Evolutionary conservation across 1,284 basidiomycete species (phyloP).

Genomic region (Malassezia dermatis): DNA sequence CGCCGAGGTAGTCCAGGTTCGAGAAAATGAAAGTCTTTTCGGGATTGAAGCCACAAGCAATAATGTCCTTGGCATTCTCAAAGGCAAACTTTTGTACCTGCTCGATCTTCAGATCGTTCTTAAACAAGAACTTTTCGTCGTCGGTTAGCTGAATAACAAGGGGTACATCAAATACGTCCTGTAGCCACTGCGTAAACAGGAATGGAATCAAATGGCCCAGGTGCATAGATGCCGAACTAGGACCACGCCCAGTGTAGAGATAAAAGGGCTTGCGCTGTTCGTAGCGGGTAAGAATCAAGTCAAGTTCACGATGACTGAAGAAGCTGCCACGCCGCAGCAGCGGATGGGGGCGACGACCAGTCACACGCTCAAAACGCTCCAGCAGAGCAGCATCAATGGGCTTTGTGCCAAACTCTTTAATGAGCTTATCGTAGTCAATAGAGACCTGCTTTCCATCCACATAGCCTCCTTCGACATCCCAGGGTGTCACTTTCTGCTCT

Average conservation of each 20-base stretch:
- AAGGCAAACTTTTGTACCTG: constrained; percentile 75
- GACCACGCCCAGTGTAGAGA: constrained; percentile 93
- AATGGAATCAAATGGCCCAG: constrained; percentile 96
- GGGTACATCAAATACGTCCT: constrained; percentile 89
- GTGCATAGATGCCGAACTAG: constrained; percentile 94
- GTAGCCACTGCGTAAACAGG: constrained; percentile 96
- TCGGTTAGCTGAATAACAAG: constrained; percentile 93
- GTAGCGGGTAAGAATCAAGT: constrained; percentile 84
- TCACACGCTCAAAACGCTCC: constrained; percentile 79
- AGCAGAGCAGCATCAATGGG: constrained; percentile 67
- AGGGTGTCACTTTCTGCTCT: constrained; percentile 69
- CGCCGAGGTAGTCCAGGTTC: constrained; percentile 74
- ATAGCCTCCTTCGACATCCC: constrained; percentile 91
- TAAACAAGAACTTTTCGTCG: constrained; percentile 98
- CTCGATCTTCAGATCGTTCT: constrained; percentile 80
- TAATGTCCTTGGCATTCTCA: constrained; percentile 86
- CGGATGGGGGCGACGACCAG: constrained; percentile 80
- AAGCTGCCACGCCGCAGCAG: constrained; percentile 86
- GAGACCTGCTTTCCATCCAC: constrained; percentile 68
- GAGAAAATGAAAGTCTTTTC: constrained; percentile 97
- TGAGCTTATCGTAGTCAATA: constrained; percentile 86
- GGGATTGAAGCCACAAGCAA: constrained; percentile 84
- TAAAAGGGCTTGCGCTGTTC: constrained; percentile 97
- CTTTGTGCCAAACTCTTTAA: constrained; percentile 85
- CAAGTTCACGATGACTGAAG: constrained; percentile 94